A percentile compares a stretch with the other conserved stretches of the same genome.
These are phyloP conservation scores for Arbutus unedo DNA, from an alignment of 148 eudicot genomes.

Conservation along the genomic window DNA sequence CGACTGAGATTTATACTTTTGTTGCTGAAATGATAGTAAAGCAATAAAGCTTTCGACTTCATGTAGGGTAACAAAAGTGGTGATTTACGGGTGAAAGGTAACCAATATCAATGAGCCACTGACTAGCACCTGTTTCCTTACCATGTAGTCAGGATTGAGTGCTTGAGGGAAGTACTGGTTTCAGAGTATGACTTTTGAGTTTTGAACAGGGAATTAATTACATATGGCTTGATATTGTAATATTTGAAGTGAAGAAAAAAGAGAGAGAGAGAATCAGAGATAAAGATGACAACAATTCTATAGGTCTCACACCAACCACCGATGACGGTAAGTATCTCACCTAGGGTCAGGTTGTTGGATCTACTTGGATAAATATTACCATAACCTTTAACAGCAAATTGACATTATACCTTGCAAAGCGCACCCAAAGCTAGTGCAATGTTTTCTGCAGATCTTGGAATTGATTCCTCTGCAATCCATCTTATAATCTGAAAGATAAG, in stretches of 20 bases:
- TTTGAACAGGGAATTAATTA: neutral
- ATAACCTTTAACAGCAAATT: neutral
- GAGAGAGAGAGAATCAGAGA: neutral
- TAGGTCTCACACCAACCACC: neutral
- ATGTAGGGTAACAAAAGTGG: neutral
- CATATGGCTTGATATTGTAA: neutral
- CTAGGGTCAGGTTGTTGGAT: neutral
- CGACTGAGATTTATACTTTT: neutral
- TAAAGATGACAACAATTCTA: neutral
- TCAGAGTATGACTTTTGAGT: neutral
- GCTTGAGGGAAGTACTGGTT: neutral
- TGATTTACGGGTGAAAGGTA: neutral
- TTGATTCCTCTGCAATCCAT: slow-evolving; percentile 64
- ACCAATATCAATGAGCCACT: neutral
- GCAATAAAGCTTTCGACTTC: neutral
- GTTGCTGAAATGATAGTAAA: neutral
- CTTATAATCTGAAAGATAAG: slow-evolving; percentile 48
- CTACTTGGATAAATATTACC: neutral
- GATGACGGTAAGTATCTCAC: too few relatives aligned
- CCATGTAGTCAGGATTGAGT: neutral
- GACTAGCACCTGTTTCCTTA: neutral
- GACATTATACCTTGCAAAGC: slow-evolving; percentile 56
- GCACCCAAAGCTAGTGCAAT: slow-evolving; percentile 84
- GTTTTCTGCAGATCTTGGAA: slow-evolving; percentile 92
- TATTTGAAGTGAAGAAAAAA: neutral